These are phyloP conservation scores for Phoma sp. DNA, from an alignment of 2,329 filamentous ascomycete genomes.

Conservation along the genomic window DNA sequence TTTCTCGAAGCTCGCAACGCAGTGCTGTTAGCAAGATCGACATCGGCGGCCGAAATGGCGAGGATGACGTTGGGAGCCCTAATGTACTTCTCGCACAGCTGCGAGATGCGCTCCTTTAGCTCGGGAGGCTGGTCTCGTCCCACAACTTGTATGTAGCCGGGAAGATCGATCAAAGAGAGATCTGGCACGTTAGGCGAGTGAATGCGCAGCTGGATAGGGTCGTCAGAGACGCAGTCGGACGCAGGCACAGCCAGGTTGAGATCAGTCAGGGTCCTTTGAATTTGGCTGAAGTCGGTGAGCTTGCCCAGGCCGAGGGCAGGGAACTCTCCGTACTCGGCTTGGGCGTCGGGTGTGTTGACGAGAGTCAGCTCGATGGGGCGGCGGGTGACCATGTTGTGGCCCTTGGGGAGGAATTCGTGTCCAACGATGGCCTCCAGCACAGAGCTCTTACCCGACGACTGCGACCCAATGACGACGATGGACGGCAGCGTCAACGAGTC, in stretches of 20 bases:
- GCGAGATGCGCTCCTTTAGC: slow-evolving; percentile 92
- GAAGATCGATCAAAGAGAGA: slow-evolving; percentile 92
- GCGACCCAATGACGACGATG: slow-evolving; percentile 98
- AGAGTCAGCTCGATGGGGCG: slow-evolving; percentile 94
- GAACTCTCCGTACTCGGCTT: slow-evolving; percentile 93
- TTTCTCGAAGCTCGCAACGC: slow-evolving; percentile 86
- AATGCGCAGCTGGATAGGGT: slow-evolving; percentile 94
- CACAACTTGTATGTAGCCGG: slow-evolving; percentile 95
- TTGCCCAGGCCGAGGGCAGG: slow-evolving; percentile 87
- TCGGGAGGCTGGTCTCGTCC: slow-evolving; percentile 88
- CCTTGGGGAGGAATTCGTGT: slow-evolving; percentile 96
- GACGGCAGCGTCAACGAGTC: slow-evolving; percentile 87
- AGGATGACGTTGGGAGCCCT: slow-evolving; percentile 94
- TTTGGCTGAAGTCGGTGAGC: slow-evolving; percentile 88
- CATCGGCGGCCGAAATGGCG: slow-evolving; percentile 95
- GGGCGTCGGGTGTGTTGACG: slow-evolving; percentile 88
- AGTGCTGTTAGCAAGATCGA: slow-evolving; percentile 95
- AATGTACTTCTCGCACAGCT: slow-evolving; percentile 98
- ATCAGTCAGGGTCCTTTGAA: slow-evolving; percentile 93
- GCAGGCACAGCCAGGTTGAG: slow-evolving; percentile 92
- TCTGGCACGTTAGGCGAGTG: slow-evolving; percentile 96
- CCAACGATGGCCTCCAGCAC: slow-evolving; percentile 96
- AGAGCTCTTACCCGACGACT: slow-evolving; percentile 97
- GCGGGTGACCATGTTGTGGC: slow-evolving; percentile 97
- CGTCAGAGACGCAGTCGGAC: slow-evolving; percentile 90